A percentile compares a stretch with the other conserved stretches of the same genome.
phyloP scores from a whole-genome alignment of 371 early-diverging fungal genomes.

The Choanephora cucurbitarum region DNA sequence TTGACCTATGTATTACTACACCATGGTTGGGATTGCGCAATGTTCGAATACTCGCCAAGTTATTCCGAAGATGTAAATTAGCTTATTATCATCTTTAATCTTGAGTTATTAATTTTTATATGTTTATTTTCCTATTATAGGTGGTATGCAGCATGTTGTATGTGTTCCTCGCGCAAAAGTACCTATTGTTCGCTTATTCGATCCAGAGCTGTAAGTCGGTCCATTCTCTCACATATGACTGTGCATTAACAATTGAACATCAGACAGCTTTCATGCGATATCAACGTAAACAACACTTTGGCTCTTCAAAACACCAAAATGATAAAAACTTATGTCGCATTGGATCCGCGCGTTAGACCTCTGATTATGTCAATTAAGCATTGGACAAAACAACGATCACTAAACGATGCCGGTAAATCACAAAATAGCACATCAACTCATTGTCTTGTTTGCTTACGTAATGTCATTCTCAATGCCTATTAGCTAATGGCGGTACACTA shows the following conservation, averaged over 20 bases:
- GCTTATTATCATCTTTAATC: neutral
- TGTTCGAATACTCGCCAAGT: constrained; percentile 47
- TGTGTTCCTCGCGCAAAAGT: constrained; percentile 68
- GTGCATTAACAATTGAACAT: no score
- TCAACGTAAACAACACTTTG: constrained; percentile 80
- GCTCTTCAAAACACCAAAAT: constrained; percentile 80
- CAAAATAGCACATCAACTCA: neutral
- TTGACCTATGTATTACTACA: constrained; percentile 66
- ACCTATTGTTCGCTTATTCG: constrained; percentile 67
- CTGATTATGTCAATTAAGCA: constrained; percentile 79
- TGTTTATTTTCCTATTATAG: constrained; percentile 19
- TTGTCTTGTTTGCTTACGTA: constrained; percentile 1
- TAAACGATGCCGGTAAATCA: constrained; percentile 69
- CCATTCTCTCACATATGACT: no score
- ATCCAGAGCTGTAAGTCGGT: constrained; percentile 61
- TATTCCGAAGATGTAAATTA: constrained; percentile 42
- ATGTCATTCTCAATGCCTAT: neutral
- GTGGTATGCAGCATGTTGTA: constrained; percentile 59
- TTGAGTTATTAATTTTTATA: neutral
- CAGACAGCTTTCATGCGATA: constrained; percentile 73
- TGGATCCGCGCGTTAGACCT: constrained; percentile 80
- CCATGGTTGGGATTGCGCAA: constrained; percentile 54
- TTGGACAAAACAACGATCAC: constrained; percentile 74
- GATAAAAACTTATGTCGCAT: constrained; percentile 74
- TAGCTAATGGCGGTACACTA: constrained; percentile 87